Evolutionary conservation across 768 basidiomycete genomes (phyloP), one percentile per base, ranked within the genome.

Genomic region (Leccinum subgranulosum): DNA sequence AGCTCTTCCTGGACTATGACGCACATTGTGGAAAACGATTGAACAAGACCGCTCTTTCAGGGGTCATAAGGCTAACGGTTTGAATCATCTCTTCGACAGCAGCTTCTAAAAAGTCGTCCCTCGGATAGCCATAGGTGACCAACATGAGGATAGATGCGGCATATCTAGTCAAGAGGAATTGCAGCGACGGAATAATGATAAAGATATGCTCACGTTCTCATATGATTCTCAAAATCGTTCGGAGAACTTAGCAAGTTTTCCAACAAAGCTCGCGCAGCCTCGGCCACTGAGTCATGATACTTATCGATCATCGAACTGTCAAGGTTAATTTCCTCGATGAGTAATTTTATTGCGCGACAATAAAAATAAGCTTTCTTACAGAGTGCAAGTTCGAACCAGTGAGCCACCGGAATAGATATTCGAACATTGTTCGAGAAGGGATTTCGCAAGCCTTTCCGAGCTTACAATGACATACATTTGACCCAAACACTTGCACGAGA

Each of bases 401-500:
- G 62, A 59, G n/a, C 66, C 60, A 15, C 53, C 64, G 10, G 69
- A 65, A 49, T 69, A 70, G 15, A 62, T 63, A 7, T 3, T 49
- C 9, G 69, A 68, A 31, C 69, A 66, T 39, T 69, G 69, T 11
- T 69, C 69, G 17, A 70, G 53, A 19, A 70, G 56, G 11, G 29
- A 52, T 34, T 58, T 62, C 28, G 64, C 65, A n/a, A 65, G 56
- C 29, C 61, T 60, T 34, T 64, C 64, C 45, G 65, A 64, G 50
- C 62, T 69, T 39, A 71, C 34, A n/a, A 70, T 47, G 50, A 70
- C 36, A 23, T 60, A 67, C 4, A 55, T 58, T 53, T 68, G 61
- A 27, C 66, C 66, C 54, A 68, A 55, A 1, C 66, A 21, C 0
- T 51, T 56, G 58, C 53, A 66, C 14, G 66, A 66, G 28, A 66